phyloP scores from a whole-genome alignment of 1,139 yeast species.

The Candida sojae region DNA sequence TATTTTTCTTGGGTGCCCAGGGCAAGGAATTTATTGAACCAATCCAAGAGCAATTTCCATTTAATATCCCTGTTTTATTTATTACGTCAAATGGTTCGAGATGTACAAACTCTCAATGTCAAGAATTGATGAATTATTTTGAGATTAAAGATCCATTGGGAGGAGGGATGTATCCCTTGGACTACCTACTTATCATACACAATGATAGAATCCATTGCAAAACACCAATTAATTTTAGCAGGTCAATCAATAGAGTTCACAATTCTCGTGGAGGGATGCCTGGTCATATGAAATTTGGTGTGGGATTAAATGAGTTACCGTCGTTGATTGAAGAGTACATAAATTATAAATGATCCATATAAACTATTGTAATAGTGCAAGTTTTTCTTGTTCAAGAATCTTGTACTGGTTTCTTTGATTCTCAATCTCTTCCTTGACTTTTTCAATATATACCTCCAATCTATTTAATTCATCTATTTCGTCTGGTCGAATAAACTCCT shows the following conservation, averaged over 20 bases:
- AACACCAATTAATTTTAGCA: slow-evolving; percentile 20
- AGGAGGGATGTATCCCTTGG: slow-evolving; percentile 52
- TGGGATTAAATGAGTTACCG: slow-evolving; percentile 19
- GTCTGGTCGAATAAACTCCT: slow-evolving; percentile 43
- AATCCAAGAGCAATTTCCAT: slow-evolving; percentile 12
- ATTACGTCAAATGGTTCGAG: slow-evolving; percentile 7
- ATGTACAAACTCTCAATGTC: slow-evolving; percentile 18
- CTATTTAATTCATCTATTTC: slow-evolving; percentile 83
- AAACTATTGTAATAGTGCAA: slow-evolving; percentile 40
- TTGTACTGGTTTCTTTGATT: slow-evolving; percentile 51
- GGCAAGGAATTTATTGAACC: slow-evolving; percentile 27
- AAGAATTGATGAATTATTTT: slow-evolving; percentile 25
- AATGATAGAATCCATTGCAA: slow-evolving; percentile 23
- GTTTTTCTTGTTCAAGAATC: slow-evolving; percentile 50
- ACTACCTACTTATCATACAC: slow-evolving; percentile 38
- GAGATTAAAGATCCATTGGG: slow-evolving; percentile 48
- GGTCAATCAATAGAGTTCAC: background rate
- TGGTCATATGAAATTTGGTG: slow-evolving; percentile 20
- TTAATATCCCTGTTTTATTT: slow-evolving; percentile 17
- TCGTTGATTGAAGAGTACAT: slow-evolving; percentile 12
- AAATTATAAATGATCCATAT: background rate
- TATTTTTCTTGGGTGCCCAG: slow-evolving; percentile 30
- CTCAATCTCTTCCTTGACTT: slow-evolving; percentile 60
- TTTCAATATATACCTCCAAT: slow-evolving; percentile 63
- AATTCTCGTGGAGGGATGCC: slow-evolving; percentile 7